Evolutionary conservation across 139 green algal species (phyloP), one percentile per base, ranked within the genome.

Genomic region (Trebouxia sp.): DNA sequence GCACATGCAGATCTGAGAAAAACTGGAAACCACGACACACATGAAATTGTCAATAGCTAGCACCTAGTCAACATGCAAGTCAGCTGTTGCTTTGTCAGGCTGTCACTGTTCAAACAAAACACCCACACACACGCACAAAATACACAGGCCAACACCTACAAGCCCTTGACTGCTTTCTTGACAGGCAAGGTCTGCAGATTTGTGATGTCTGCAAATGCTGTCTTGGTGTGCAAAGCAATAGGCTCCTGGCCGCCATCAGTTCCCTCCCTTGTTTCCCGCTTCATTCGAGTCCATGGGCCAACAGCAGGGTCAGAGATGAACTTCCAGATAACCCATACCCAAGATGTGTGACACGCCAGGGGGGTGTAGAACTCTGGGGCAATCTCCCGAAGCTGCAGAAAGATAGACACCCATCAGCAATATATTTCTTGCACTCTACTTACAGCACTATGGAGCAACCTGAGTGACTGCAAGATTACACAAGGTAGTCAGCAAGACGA

Each of bases 321-420:
- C 43, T 83, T 83, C 51, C 74, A 93, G 32, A 93, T 85, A 17
- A 95, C 86, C 83, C 80, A 88, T 39, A 70, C 85, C 90, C 90
- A 95, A 17, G 85, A 91, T 28, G 79, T 88, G 87, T 94, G 89
- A 51, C 79, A 86, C 39, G 81, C 66, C 43, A 95, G 82, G 37
- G 62, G 78, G 20, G 90, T 51, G 85, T 95, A 95, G 74, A 87
- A 93, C 82, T 95, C 91, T 30, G 91, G 90, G 2, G 90, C 91
- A 74, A 94, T 92, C 32, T 87, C 75, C 5, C 79, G 85, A 80
- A 93, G 82, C 78, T 84, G 83, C 78, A 75, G 0, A 75, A 8
- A 45, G 24, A 30, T 15, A 51, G 11, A 1, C 6, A 20, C n/a
- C 8, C 24, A 6, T 75, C 37, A 48, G 65, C 8, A 12, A 75